phyloP scores from a whole-genome alignment of 2,329 filamentous ascomycete genomes.

The Cladosporium oxysporum region DNA sequence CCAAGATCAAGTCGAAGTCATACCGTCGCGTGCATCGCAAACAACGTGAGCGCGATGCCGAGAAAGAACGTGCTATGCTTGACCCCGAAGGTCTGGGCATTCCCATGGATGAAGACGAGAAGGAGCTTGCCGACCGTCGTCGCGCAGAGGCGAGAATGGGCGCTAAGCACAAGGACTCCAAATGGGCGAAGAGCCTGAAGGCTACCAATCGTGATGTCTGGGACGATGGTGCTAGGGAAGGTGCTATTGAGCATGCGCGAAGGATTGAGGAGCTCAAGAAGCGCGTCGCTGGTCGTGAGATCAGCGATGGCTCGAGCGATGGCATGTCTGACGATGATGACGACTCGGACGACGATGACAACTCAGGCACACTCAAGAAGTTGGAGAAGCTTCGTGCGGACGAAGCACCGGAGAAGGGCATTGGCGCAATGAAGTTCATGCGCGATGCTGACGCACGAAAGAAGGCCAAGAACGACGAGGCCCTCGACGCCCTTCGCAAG shows the following conservation, averaged over 20 bases:
- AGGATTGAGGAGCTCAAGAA: conserved; percentile 79
- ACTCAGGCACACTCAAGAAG: conserved; percentile 35
- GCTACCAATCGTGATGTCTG: conserved; percentile 77
- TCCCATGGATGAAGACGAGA: conserved; percentile 64
- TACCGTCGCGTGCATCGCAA: conserved; percentile 91
- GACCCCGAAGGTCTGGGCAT: conserved; percentile 61
- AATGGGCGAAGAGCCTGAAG: conserved; percentile 85
- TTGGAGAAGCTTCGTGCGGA: conserved; percentile 40
- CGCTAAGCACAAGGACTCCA: conserved; percentile 81
- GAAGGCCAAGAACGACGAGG: conserved; percentile 78
- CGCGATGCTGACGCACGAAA: conserved; percentile 77
- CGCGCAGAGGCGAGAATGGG: conserved; percentile 84
- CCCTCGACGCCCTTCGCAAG: conserved; percentile 16
- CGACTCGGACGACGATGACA: conserved; percentile 58
- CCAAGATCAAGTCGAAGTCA: conserved; percentile 98
- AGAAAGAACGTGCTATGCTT: conserved; percentile 56
- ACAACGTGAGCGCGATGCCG: conserved; percentile 62
- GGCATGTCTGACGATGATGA: conserved; percentile 55
- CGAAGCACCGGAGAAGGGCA: conserved; percentile 47
- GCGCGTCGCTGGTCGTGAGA: conserved; percentile 72
- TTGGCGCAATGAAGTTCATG: conserved; percentile 94
- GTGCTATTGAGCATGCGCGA: conserved; percentile 77
- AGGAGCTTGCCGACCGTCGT: conserved; percentile 68
- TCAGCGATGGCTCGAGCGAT: conserved; percentile 55
- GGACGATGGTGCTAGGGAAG: conserved; percentile 82